Base-by-base conservation (phyloP, 129 eudicot species). In the Chrysanthemum seticuspe region DNA sequence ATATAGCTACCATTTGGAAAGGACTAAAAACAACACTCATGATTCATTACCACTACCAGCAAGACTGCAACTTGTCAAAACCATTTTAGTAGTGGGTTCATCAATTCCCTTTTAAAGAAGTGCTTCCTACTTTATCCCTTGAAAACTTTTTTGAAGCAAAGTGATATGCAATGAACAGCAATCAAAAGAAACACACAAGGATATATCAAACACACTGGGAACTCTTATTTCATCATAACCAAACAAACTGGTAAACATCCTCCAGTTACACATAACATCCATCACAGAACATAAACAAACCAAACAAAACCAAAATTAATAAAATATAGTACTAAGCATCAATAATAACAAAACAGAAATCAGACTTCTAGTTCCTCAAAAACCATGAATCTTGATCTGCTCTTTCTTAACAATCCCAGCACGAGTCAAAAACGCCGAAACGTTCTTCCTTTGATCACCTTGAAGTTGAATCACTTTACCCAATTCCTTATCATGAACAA, bases 401-500 rank as follows among this genome's bases (percentile, higher is more conserved):
- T 94, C 98, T 64, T 94, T 94, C 88, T 86, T 84, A 56, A 86
- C 94, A 54, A 95, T 69, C 1, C 84, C 91, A 2, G 87, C 94
- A 13, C 73, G 88, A 2, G 79, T 76, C 40, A 94, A 82, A 67
- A 94, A 94, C 14, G 78, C 75, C 10, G 97, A 83, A 6, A 88
- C 98, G 71, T 94, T 94, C 91, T 90, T 94, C 15, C 98, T 85
- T 80, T 94, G 98, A 74, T 94, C 97, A 11, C 98, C 97, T 67
- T 94, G 98, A 11, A 94, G 86, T 55, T 94, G 98, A 16, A 94
- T 94, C 65, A 94, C 96, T 66, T 90, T 88, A 4, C 98, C 98
- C 19, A 90, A 88, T 62, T 81, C 89, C 62, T 90, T 86, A 77
- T 94, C 98, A 52, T 86, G 87, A 52, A 90, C 93, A 62, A 94